Evolutionary conservation across 352 stramenopile species (phyloP).

Genomic region (Pythium myriotylum): DNA sequence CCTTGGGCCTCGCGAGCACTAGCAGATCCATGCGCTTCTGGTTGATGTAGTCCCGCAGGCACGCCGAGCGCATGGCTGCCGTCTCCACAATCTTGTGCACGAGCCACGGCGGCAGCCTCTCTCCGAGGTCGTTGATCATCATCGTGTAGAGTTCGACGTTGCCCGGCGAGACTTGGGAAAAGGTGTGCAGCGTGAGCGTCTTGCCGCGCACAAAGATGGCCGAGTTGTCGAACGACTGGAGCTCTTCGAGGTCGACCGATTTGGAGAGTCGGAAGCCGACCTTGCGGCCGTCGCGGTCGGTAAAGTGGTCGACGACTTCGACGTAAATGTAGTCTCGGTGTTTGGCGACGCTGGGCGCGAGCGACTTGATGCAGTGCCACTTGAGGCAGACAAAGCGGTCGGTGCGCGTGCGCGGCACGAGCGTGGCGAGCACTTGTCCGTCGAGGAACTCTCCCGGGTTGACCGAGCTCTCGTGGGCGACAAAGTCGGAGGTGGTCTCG

Average conservation of each 20-base stretch:
- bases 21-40: slow-evolving; percentile 73
- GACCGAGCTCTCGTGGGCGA: slow-evolving; percentile 56
- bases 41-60: slow-evolving; percentile 77
- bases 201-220: slow-evolving; percentile 70
- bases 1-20: slow-evolving; percentile 61
- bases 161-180: slow-evolving; percentile 52
- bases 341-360: slow-evolving; percentile 73
- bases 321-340: slow-evolving; percentile 85
- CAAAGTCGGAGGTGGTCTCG: slow-evolving; percentile 69
- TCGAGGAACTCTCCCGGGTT: slow-evolving; percentile 81
- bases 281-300: slow-evolving; percentile 55
- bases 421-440: slow-evolving; percentile 71
- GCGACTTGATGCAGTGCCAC: slow-evolving; percentile 77
- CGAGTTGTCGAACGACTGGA: slow-evolving; percentile 45
- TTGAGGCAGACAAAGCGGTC: slow-evolving; percentile 84
- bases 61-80: slow-evolving; percentile 72
- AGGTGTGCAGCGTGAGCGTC: slow-evolving; percentile 78
- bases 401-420: slow-evolving; percentile 59
- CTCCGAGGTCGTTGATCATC: slow-evolving; percentile 82
- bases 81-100: slow-evolving; percentile 84
- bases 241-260: slow-evolving; percentile 68
- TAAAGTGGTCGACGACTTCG: slow-evolving; percentile 81
- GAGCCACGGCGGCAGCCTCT: slow-evolving; percentile 75
- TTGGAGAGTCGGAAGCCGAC: slow-evolving; percentile 78
- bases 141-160: slow-evolving; percentile 79